Conservation (phyloP, 768 basidiomycete genomes). For the Tulasnella sp. region DNA sequence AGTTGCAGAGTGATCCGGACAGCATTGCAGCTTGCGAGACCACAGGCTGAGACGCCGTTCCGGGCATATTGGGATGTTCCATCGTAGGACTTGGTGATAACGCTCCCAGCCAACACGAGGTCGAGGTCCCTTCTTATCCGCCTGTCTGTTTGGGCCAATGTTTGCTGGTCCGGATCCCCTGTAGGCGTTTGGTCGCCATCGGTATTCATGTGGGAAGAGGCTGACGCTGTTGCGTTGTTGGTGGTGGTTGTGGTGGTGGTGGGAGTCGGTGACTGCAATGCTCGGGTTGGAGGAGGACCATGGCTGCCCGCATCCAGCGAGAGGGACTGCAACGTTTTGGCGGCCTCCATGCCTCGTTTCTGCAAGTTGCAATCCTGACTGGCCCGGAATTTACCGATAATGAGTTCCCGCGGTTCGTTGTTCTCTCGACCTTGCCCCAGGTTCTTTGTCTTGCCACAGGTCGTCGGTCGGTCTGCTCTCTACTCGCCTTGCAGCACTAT, state of each 20-base stretch:
- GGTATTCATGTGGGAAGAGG: constrained; percentile 11
- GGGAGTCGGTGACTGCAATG: constrained; percentile 11
- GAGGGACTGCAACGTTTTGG: constrained; percentile 10
- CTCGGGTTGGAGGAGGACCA: constrained; percentile 1
- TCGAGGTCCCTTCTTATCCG: constrained; percentile 8
- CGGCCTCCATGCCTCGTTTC: constrained; percentile 3
- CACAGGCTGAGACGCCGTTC: constrained; percentile 54
- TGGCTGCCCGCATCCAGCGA: not conserved
- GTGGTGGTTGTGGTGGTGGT: constrained; percentile 9
- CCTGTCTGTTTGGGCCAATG: not conserved
- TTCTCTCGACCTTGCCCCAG: not conserved
- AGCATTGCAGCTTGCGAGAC: constrained; percentile 64
- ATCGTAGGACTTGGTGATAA: constrained; percentile 35
- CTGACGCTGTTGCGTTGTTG: not conserved
- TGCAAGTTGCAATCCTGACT: constrained; percentile 15
- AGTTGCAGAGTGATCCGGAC: constrained; percentile 49
- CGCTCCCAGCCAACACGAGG: constrained; percentile 16
- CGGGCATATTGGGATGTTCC: constrained; percentile 56
- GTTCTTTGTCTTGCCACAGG: not conserved
- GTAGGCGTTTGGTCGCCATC: not conserved
- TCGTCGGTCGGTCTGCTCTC: not conserved
- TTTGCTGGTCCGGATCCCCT: not conserved
- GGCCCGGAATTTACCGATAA: not conserved
- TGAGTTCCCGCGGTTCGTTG: constrained; percentile 7
- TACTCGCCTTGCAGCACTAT: not conserved